These are phyloP conservation scores for Populus hybrid DNA, from an alignment of 441 rosid genomes.

Conservation along the genomic window DNA sequence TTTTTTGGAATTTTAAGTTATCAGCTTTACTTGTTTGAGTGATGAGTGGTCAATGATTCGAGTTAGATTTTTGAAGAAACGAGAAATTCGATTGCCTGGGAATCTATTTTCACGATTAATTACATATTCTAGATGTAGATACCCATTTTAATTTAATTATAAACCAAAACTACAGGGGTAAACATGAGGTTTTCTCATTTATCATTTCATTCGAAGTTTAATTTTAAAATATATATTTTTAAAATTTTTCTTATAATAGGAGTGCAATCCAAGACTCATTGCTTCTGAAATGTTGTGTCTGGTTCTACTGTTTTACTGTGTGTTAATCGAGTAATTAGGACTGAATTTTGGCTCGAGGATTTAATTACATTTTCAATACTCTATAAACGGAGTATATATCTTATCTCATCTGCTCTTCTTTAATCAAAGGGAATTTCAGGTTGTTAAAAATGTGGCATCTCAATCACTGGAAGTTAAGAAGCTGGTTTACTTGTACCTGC, in stretches of 20 bases:
- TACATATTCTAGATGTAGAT: not conserved
- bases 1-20: not conserved
- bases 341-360: not conserved
- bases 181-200: too few relatives aligned
- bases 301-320: not conserved
- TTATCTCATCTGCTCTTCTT: not conserved
- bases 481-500: constrained; percentile 87
- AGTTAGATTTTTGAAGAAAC: not conserved
- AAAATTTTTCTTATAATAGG: too few relatives aligned
- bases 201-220: too few relatives aligned
- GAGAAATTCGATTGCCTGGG: not conserved
- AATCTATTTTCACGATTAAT: not conserved
- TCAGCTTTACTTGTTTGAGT: not conserved
- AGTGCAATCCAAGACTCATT: too few relatives aligned
- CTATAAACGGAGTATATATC: not conserved
- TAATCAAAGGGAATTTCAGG: constrained; percentile 44
- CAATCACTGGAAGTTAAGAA: constrained; percentile 92
- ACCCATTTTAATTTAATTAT: not conserved
- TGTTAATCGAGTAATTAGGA: not conserved
- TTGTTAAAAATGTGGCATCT: constrained; percentile 91
- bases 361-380: not conserved
- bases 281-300: too few relatives aligned
- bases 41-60: not conserved
- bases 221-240: too few relatives aligned
- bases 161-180: not conserved